phyloP scores from a whole-genome alignment of 768 basidiomycete species.

The Sporobolomyces phaffii region DNA sequence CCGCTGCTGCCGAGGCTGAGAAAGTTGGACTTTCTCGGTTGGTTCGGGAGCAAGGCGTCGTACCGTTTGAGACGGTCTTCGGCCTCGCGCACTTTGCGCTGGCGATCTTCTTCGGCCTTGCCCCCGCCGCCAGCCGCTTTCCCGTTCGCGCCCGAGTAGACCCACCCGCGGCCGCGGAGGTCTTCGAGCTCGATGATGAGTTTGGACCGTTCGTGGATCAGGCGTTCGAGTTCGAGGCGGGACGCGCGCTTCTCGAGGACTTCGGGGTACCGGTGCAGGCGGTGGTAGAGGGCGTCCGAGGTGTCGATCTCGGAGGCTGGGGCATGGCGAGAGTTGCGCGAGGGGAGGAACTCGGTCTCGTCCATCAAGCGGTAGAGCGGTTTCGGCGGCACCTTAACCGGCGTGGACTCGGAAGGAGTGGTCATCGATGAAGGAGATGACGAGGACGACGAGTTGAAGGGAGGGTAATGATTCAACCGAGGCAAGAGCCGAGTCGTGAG shows the following conservation, averaged over 20 bases:
- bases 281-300: slow-evolving; percentile 32
- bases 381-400: not conserved
- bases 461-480: slow-evolving; percentile 1
- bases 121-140: not conserved
- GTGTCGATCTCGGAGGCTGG: slow-evolving; percentile 17
- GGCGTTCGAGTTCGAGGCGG: slow-evolving; percentile 31
- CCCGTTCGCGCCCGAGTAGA: no score
- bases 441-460: not conserved
- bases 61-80: slow-evolving; percentile 31
- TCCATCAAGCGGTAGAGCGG: slow-evolving; percentile 21
- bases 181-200: slow-evolving; percentile 36
- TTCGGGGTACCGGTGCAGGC: slow-evolving; percentile 37
- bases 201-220: slow-evolving; percentile 37
- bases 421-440: no score
- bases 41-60: slow-evolving; percentile 36
- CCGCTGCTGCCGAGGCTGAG: slow-evolving; percentile 14
- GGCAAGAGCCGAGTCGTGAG: slow-evolving; percentile 16
- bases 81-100: slow-evolving; percentile 14
- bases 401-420: not conserved
- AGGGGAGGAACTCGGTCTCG: slow-evolving; percentile 14
- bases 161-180: slow-evolving; percentile 17
- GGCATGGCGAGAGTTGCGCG: slow-evolving; percentile 12
- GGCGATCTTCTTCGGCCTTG: not conserved
- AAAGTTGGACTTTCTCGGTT: slow-evolving; percentile 37
- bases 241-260: slow-evolving; percentile 34